These are phyloP conservation scores for Gryganskiella cystojenkinii DNA, from an alignment of 192 early-diverging fungal species.

Conservation along the genomic window DNA sequence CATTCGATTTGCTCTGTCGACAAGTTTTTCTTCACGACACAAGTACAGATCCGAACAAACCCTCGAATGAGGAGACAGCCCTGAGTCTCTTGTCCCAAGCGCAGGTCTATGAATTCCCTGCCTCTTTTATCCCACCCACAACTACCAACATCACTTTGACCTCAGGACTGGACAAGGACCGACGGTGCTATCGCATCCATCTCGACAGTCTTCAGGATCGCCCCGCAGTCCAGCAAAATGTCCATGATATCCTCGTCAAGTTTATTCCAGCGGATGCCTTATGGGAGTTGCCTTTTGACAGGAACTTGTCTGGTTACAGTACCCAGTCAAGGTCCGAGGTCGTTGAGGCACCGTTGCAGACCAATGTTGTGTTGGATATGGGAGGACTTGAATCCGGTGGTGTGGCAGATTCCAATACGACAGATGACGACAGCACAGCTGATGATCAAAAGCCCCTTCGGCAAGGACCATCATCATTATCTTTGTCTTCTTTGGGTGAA, in stretches of 20 bases:
- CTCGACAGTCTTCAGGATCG: conserved; percentile 22
- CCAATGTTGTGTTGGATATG: conserved; percentile 36
- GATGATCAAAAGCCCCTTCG: not conserved
- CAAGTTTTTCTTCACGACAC: not conserved
- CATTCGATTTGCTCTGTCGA: conserved; percentile 3
- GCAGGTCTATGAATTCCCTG: conserved; percentile 29
- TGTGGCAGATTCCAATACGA: not conserved
- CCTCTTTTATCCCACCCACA: not conserved
- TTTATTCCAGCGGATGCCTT: conserved; percentile 17
- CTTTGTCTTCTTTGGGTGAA: not conserved
- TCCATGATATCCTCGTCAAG: conserved; percentile 10
- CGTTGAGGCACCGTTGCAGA: conserved; percentile 12
- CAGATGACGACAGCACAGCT: not conserved
- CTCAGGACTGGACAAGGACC: not conserved
- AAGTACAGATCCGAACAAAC: not conserved
- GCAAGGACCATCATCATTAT: not conserved
- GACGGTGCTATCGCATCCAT: conserved; percentile 37
- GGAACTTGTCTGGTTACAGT: conserved; percentile 38
- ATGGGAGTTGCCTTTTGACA: conserved; percentile 35
- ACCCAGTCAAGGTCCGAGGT: conserved; percentile 29
- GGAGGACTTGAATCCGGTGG: not conserved
- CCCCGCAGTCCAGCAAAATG: not conserved
- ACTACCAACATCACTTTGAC: not conserved
- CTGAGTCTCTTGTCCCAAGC: conserved; percentile 30
- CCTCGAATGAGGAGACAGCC: conserved; percentile 35